Base-by-base conservation (phyloP, 805 yeast species). In the Saccharomyces eubayanus region DNA sequence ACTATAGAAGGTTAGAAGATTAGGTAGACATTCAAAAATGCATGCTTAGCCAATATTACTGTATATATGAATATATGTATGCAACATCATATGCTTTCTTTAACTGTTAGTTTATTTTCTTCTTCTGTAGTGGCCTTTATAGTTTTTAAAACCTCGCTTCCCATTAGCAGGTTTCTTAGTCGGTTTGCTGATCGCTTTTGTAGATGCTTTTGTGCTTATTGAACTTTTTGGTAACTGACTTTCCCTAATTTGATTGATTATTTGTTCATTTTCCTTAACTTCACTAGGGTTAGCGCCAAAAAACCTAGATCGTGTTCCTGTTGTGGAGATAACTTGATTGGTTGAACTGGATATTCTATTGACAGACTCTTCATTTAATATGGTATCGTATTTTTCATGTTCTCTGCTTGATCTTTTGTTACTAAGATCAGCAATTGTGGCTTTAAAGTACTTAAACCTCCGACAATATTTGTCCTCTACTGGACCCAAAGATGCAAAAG, bases 361-460 rank as follows among this genome's bases (percentile, higher is more conserved):
- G 4, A 16, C 24, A 57, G 62, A 46, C 57, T 61, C n/a, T 16
- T 43, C 28, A 50, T 47, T 52, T 3, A 51, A 51, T 11, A 53
- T 48, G 21, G 56, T 52, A 24, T 51, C 46, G 31, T 49, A 50
- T 6, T 5, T 27, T 24, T 28, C 43, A 1, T 52, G 40, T 9
- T 31, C 36, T 24, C 48, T 31, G 10, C 24, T 28, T 16, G 53
- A 56, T 48, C 58, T 61, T 47, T 61, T 63, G 47, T 54, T 60
- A 28, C 66, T 57, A 16, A 67, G 43, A 16, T 59, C 61, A 55
- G 57, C 55, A 5, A 68, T 58, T 0, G 58, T 55, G 14, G 57
- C 50, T 49, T 59, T 64, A 28, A 68, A 59, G 47, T 59, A 60
- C 31, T 57, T 62, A 31, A 57, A 68, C 40, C 61, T 60, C 14